Base-by-base conservation (phyloP, 2,329 filamentous ascomycete genomes). In the Xylaria digitata region DNA sequence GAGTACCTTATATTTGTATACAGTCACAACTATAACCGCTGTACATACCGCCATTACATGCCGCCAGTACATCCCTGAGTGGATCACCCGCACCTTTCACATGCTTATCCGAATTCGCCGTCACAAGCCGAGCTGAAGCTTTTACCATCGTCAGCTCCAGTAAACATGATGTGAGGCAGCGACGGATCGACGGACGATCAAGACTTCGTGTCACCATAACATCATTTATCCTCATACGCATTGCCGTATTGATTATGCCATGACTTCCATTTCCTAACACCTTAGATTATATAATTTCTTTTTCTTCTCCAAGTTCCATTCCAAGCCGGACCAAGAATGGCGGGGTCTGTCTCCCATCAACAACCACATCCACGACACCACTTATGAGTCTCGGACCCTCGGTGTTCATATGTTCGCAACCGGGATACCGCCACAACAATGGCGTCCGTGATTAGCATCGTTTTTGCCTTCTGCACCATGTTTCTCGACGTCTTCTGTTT, bases 401-500 rank as follows among this genome's bases (percentile, higher is more conserved):
- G 34, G 46, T 58, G 40, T 54, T 19, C 66, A 49, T 57, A 66
- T 68, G 65, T 45, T 72, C 66, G 61, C 64, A 53, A 37, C 59
- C 54, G n/a, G 61, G 37, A 30, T 23, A 40, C 52, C 63, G 61
- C 48, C 48, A 23, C 63, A 32, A 72, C 59, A 45, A 76, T 76
- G 75, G 70, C 67, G 53, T 71, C 73, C 5, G 63, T 75, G 43
- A 61, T 75, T 32, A 70, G 66, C 49, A 76, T 84, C 67, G 75
- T 82, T 53, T 72, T 82, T 67, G 82, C 85, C 49, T 76, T 90
- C 65, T 86, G 85, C 80, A 83, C 82, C 69, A 83, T 91, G 80
- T 75, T 90, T 42, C 76, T 87, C 40, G 88, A 91, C 69, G 87
- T 91, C 55, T 78, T 84, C 66, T 78, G 82, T 49, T 91, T 89